phyloP scores from a whole-genome alignment of 495 filamentous ascomycete species.

The Penicillium maclennaniae region DNA sequence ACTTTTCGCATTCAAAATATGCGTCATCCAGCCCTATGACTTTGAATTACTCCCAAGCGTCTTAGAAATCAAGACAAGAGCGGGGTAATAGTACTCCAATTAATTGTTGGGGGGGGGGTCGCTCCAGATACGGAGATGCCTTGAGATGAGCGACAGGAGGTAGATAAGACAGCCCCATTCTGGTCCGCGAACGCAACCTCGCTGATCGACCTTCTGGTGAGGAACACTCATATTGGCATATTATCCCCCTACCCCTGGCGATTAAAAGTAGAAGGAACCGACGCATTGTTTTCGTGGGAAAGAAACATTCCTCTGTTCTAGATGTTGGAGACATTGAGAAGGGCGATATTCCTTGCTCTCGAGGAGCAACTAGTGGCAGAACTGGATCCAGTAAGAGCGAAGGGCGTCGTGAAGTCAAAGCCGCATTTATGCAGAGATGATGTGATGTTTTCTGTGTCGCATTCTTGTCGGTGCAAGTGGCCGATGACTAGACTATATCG shows the following conservation, averaged over 20 bases:
- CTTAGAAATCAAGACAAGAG: no score
- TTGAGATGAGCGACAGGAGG: no score
- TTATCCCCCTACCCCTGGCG: not conserved
- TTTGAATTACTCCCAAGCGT: no score
- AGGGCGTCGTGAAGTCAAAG: not conserved
- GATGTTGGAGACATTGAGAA: conserved; percentile 37
- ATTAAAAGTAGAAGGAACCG: conserved; percentile 55
- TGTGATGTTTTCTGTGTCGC: not conserved
- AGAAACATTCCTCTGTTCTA: conserved; percentile 42
- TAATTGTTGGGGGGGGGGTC: no score
- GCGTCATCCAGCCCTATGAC: no score
- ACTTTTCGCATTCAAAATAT: no score
- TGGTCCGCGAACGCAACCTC: not conserved
- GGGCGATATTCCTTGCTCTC: conserved; percentile 18
- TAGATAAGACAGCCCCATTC: not conserved
- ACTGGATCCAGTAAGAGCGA: not conserved
- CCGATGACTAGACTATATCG: not conserved
- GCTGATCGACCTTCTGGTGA: not conserved
- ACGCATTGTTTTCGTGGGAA: conserved; percentile 36
- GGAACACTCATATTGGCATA: conserved; percentile 2
- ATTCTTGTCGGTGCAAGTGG: not conserved
- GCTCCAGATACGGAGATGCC: no score
- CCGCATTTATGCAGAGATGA: not conserved
- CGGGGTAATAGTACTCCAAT: no score
- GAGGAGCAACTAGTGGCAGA: conserved; percentile 13